phyloP scores from a whole-genome alignment of 192 early-diverging fungal species.

The Coemansia sp. region DNA sequence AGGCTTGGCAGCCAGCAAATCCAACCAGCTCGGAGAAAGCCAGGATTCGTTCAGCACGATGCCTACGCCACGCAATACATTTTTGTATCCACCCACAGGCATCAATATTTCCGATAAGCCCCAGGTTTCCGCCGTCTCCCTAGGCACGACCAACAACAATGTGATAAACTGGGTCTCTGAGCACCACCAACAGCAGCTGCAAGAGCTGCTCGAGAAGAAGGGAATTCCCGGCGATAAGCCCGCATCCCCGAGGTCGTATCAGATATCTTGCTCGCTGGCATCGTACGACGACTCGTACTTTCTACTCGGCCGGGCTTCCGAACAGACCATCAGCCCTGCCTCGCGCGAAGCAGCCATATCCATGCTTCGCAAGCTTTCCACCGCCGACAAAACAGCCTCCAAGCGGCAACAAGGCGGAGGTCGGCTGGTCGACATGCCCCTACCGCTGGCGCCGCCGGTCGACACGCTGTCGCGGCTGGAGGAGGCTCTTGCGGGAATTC shows the following conservation, averaged over 20 bases:
- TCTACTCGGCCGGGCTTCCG: conserved; percentile 25
- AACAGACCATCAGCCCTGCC: conserved; percentile 13
- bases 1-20: not conserved
- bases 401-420: not conserved
- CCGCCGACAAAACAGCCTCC: conserved; percentile 4
- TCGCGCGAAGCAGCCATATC: conserved; percentile 39
- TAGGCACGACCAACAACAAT: conserved; percentile 1
- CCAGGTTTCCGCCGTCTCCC: not conserved
- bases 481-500: conserved; percentile 35
- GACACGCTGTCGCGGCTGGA: conserved; percentile 40
- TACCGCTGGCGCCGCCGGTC: conserved; percentile 37
- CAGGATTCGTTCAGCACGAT: conserved; percentile 52
- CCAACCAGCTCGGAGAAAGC: conserved; percentile 30
- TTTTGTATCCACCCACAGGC: conserved; percentile 50
- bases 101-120: conserved; percentile 34
- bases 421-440: conserved; percentile 14
- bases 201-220: conserved; percentile 37
- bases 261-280: conserved; percentile 7
- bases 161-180: conserved; percentile 33
- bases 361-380: conserved; percentile 34
- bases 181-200: conserved; percentile 48
- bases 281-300: conserved; percentile 54
- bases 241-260: not conserved
- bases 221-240: conserved; percentile 14
- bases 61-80: conserved; percentile 55